Percentiles rank a stretch among this genome's conserved stretches.
Evolutionary conservation across 2,329 filamentous ascomycete genomes (phyloP).

Genomic region (Trichothecium sympodiale): DNA sequence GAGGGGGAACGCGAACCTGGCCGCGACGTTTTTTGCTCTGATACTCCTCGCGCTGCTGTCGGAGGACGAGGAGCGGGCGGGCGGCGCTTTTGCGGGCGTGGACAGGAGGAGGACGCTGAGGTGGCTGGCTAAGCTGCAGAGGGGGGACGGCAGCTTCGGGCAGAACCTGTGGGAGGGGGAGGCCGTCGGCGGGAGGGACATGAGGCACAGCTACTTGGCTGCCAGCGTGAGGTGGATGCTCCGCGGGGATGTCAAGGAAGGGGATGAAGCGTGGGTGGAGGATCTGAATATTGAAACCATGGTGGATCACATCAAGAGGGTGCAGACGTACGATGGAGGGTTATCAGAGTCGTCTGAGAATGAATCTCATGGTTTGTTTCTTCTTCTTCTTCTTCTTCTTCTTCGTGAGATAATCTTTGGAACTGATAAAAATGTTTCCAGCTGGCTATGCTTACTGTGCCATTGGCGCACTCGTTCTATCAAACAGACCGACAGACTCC

Average conservation of each 20-base stretch:
- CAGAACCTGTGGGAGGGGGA: conserved; percentile 54
- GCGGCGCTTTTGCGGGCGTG: conserved; percentile 48
- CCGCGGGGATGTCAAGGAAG: conserved; percentile 43
- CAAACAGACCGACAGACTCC: conserved; percentile 47
- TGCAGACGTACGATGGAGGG: conserved; percentile 77
- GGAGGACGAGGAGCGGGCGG: conserved; percentile 24
- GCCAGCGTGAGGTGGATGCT: conserved; percentile 75
- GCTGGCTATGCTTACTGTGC: conserved; percentile 89
- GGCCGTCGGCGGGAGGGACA: conserved; percentile 71
- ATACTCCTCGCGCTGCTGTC: conserved; percentile 51
- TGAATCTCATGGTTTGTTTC: conserved; percentile 58
- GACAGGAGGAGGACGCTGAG: conserved; percentile 53
- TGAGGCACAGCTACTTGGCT: conserved; percentile 80
- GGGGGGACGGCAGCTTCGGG: conserved; percentile 80
- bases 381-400: neutral
- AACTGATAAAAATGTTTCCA: too few relatives aligned
- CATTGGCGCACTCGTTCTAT: conserved; percentile 63
- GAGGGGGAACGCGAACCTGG: conserved; percentile 54
- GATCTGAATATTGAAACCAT: conserved; percentile 69
- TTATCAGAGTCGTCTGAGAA: conserved; percentile 67
- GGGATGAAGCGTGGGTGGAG: conserved; percentile 41
- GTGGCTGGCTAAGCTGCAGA: conserved; percentile 70
- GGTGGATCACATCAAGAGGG: conserved; percentile 57
- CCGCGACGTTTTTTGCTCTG: conserved; percentile 83
- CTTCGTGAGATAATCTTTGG: too few relatives aligned